Base-by-base conservation (phyloP, 192 early-diverging fungal species). In the Gonapodya prolifera region DNA sequence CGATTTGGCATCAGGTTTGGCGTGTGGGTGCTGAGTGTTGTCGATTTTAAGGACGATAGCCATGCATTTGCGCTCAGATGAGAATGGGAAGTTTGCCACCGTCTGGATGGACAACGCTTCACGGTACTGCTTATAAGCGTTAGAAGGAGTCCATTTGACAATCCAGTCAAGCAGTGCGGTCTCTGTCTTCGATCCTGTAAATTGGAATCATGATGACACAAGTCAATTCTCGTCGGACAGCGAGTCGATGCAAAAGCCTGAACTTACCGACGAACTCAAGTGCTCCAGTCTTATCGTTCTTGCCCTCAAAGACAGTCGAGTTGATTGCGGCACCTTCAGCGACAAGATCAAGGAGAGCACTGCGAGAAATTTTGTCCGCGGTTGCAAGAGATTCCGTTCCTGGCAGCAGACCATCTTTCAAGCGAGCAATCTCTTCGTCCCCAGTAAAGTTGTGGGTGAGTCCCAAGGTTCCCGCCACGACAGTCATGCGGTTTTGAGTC, bases 401-500 rank as follows among this genome's bases (percentile, higher is more conserved):
- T 80, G 84, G 33, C 81, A 81, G 74, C 79, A 83, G 34, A 70
- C 77, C 36, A 80, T 82, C 77, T 75, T 81, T 80, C 80, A 83
- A 30, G 32, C 18, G 61, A 0, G 78, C 36, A 83, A 82, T 87
- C 35, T 79, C 77, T 30, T 86, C 77, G 78, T 77, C 78, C 76
- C 87, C 70, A 79, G 83, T 34, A 80, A 81, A 35, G 84, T 81
- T 31, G 85, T 87, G 87, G 69, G 18, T 75, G 69, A 91, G 84
- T 34, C 93, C 93, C 34, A 97, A 80, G 36, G 89, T 88, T 36
- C 95, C 96, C 16, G 91, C 87, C 32, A 96, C 95, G n/a, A 98
- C 94, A 0, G 94, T 94, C 98, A 99, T 99, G 75, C 89, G 86
- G 87, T 99, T 99, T 78, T 96, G 93, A 0, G 98, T 99, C 35